Evolutionary conservation across 495 filamentous ascomycete species (phyloP), one percentile per base, ranked within the genome.

Genomic region (Aspergillus cavernicola): DNA sequence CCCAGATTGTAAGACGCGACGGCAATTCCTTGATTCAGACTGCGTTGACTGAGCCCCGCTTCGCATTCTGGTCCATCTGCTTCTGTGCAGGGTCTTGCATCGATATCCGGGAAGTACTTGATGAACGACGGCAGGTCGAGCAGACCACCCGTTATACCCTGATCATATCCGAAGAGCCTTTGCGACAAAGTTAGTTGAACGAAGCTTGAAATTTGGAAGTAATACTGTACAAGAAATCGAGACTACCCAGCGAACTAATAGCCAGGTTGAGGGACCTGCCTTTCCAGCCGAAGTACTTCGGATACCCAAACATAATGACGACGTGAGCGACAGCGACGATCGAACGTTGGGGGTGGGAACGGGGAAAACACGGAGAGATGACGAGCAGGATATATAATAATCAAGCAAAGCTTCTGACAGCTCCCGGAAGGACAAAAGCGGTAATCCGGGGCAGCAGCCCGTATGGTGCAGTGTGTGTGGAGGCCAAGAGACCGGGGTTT

Each of bases 1-100:
- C 88, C 86, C n/a, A 89, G 55, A 59, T 89, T 87, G 72, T 89
- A 90, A 11, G 78, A 74, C 1, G 83, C 79, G 9, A 80, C 83
- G 1, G 84, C 72, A 71, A 68, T 72, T 11, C 79, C 79, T 70
- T 83, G 50, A 53, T 60, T 68, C 15, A 47, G n/a, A 23, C 58
- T 61, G 40, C 66, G 66, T 50, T 65, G 66, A 65, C 15, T 18
- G 15, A 15, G n/a, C n/a, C 44, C 36, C 13, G 42, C 13, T 11
- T 13, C 16, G 28, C 2, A 20, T 7, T 6, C 4, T 16, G 16
- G 13, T 19, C 24, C 2, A 6, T 20, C 3, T 44, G n/a, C 41
- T 2, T 31, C n/a, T n/a, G n/a, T 10, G 43, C 43, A 46, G n/a
- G 9, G 7, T 15, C 37, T 1, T 10, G 55, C 23, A 29, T 67